Evolutionary conservation across 2,329 filamentous ascomycete genomes (phyloP).

Genomic region (Magnaporthales sp.): DNA sequence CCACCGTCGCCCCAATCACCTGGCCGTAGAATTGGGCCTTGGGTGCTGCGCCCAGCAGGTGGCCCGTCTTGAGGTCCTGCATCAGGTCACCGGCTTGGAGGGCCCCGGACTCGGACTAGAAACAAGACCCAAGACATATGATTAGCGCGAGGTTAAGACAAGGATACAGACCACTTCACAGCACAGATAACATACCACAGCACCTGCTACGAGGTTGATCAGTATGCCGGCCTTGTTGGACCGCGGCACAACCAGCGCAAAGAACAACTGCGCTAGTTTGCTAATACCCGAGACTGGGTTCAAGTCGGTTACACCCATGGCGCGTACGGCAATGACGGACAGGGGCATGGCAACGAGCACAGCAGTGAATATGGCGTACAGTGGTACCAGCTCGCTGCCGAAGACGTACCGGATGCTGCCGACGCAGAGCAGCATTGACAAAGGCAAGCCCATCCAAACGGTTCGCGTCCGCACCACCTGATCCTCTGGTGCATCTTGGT

Average conservation of each 20-base stretch:
- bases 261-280: slow-evolving; percentile 92
- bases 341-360: slow-evolving; percentile 75
- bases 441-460: slow-evolving; percentile 64
- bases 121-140: neutral
- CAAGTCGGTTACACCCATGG: slow-evolving; percentile 67
- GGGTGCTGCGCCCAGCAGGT: slow-evolving; percentile 83
- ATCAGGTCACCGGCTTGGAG: slow-evolving; percentile 93
- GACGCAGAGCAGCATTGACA: slow-evolving; percentile 74
- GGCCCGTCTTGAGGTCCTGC: slow-evolving; percentile 95
- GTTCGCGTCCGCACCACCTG: slow-evolving; percentile 68
- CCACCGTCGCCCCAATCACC: slow-evolving; percentile 78
- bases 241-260: slow-evolving; percentile 79
- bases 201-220: slow-evolving; percentile 90
- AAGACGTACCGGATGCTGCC: slow-evolving; percentile 77
- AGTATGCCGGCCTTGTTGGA: slow-evolving; percentile 78
- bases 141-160: slow-evolving; percentile 40
- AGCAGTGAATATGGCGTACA: slow-evolving; percentile 66
- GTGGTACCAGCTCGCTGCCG: slow-evolving; percentile 63
- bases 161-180: neutral
- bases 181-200: slow-evolving; percentile 44
- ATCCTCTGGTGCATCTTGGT: slow-evolving; percentile 73
- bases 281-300: slow-evolving; percentile 96
- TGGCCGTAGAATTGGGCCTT: slow-evolving; percentile 97
- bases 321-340: slow-evolving; percentile 66
- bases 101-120: slow-evolving; percentile 45